Conservation (phyloP, 768 basidiomycete genomes). For the Phanerochaete carnosa region DNA sequence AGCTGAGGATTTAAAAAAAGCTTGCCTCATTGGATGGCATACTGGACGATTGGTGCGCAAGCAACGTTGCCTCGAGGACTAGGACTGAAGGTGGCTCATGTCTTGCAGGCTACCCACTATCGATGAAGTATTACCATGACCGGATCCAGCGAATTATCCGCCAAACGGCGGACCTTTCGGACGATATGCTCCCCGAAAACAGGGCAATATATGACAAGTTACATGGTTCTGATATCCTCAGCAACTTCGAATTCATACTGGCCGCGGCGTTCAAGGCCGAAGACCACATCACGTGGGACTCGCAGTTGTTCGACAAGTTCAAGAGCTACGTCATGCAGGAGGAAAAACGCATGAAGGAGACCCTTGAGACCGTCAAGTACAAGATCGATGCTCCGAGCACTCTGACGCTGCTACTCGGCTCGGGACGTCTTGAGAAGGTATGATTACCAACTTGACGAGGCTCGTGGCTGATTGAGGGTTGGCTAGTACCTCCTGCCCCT, state of each 20-base stretch:
- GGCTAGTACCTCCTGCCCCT: conserved; percentile 2
- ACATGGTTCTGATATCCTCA: background rate
- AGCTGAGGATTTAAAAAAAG: background rate
- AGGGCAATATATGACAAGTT: background rate
- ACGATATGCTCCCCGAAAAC: conserved; percentile 1
- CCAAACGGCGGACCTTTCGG: conserved; percentile 2
- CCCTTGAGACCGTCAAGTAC: conserved; percentile 6
- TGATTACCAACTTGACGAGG: background rate
- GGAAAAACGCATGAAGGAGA: conserved; percentile 6
- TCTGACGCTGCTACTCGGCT: conserved; percentile 6
- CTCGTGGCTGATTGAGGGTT: background rate
- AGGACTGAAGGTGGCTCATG: background rate
- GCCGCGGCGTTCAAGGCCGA: conserved; percentile 9
- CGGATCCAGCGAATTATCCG: conserved; percentile 12
- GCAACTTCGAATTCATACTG: conserved; percentile 9
- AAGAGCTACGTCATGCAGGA: conserved; percentile 6
- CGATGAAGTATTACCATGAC: conserved; percentile 15
- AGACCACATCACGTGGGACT: conserved; percentile 6
- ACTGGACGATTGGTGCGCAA: conserved; percentile 17
- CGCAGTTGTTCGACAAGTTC: conserved; percentile 10
- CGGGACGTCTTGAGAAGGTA: conserved; percentile 13
- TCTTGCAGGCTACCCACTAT: conserved; percentile 13
- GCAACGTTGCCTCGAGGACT: background rate
- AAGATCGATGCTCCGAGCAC: conserved; percentile 10
- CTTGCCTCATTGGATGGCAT: conserved; percentile 18